Evolutionary conservation across 176 grass and related monocot genomes (phyloP).

Genomic region (sorghum (Sorghum bicolor)): DNA sequence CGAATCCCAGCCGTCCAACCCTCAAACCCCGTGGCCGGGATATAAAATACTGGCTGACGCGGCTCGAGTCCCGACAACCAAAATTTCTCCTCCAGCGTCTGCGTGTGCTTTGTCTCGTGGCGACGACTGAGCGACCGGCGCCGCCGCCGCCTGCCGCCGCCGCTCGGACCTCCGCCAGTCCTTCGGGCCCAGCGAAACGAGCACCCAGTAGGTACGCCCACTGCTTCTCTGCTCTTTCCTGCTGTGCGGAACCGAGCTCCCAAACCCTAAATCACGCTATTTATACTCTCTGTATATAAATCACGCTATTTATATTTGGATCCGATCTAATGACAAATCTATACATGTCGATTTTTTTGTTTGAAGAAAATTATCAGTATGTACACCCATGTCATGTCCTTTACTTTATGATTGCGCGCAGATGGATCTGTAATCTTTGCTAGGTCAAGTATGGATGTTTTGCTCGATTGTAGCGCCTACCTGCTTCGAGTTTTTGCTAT

Average conservation of each 20-base stretch:
- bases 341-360: no score
- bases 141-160: no score
- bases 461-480: neutral
- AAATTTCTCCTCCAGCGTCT: neutral
- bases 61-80: neutral
- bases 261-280: neutral
- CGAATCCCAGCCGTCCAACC: neutral
- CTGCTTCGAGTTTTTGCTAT: slow-evolving; percentile 12
- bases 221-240: neutral
- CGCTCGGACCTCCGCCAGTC: no score
- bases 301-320: neutral
- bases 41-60: slow-evolving; percentile 12
- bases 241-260: neutral
- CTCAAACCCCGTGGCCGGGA: neutral
- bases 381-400: no score
- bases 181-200: neutral
- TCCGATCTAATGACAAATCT: neutral
- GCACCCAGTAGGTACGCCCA: neutral
- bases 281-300: no score
- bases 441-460: neutral
- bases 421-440: neutral
- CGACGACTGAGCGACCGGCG: neutral
- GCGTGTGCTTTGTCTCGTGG: neutral
- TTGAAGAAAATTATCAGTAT: no score
- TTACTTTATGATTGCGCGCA: neutral